Evolutionary conservation across 2,329 filamentous ascomycete genomes (phyloP).

Genomic region (Biscogniauxia sp.): DNA sequence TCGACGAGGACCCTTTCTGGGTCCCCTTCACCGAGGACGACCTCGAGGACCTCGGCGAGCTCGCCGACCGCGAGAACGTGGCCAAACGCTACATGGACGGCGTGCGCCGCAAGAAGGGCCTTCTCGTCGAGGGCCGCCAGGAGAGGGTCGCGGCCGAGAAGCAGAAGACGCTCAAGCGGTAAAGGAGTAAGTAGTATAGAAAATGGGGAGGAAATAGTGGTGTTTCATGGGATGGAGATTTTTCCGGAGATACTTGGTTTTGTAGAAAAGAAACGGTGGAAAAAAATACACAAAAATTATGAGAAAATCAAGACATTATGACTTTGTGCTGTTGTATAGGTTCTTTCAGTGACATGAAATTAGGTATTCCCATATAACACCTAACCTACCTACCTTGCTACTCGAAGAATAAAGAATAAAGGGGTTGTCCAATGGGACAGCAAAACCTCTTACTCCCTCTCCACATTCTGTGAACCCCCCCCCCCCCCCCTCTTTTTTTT

Average conservation of each 20-base stretch:
- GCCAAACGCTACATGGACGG: slow-evolving; percentile 94
- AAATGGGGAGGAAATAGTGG: not conserved
- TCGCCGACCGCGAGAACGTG: slow-evolving; percentile 92
- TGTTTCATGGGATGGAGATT: not conserved
- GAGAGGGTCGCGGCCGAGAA: slow-evolving; percentile 89
- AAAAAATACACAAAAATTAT: not conserved
- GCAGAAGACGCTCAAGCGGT: slow-evolving; percentile 69
- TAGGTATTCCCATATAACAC: too few relatives aligned
- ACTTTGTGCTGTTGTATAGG: not conserved
- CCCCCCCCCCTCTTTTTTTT: too few relatives aligned
- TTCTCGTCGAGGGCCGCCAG: slow-evolving; percentile 76
- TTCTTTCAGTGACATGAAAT: not conserved
- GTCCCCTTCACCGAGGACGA: slow-evolving; percentile 96
- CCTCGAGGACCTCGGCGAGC: slow-evolving; percentile 89
- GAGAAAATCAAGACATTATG: not conserved
- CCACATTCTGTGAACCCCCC: too few relatives aligned
- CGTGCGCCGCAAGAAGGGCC: slow-evolving; percentile 81
- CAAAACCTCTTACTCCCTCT: too few relatives aligned
- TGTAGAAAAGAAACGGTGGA: not conserved
- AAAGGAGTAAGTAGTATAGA: slow-evolving; percentile 12
- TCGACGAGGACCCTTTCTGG: slow-evolving; percentile 98
- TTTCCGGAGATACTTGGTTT: too few relatives aligned
- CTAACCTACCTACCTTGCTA: too few relatives aligned
- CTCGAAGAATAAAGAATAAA: too few relatives aligned
- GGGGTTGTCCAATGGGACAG: too few relatives aligned